Percentiles rank a stretch among this genome's conserved stretches.
These are phyloP conservation scores for Cymbidium sinense DNA, from an alignment of 106 monocot genomes.

Conservation along the genomic window DNA sequence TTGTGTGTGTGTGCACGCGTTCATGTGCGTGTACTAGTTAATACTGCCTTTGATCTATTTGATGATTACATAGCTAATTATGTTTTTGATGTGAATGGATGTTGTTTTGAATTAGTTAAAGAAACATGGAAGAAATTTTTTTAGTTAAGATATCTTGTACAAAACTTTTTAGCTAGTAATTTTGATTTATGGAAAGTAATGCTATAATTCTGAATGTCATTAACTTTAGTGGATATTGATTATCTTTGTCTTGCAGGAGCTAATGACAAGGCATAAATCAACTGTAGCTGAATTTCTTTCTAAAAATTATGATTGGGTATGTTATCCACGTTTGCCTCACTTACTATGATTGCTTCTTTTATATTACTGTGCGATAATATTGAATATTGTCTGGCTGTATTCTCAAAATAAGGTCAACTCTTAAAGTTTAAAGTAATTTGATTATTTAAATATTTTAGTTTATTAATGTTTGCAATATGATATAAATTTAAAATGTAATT, in stretches of 20 bases:
- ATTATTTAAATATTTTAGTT: neutral
- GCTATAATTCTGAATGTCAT: neutral
- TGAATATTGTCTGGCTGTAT: no score
- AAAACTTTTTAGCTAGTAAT: no score
- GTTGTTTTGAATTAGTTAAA: no score
- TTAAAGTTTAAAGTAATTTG: no score
- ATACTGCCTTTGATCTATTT: no score
- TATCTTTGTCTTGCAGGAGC: constrained; percentile 39
- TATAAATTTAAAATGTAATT: neutral
- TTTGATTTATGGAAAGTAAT: neutral
- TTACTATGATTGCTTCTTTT: neutral
- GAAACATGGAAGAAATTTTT: no score
- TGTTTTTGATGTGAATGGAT: no score
- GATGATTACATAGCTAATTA: no score
- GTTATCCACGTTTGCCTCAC: neutral
- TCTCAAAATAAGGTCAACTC: no score
- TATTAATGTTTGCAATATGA: neutral
- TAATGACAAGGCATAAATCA: constrained; percentile 78
- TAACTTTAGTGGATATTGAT: neutral
- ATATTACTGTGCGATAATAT: neutral
- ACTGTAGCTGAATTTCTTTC: constrained; percentile 77
- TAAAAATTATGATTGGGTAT: constrained; percentile 72
- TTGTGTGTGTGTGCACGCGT: no score
- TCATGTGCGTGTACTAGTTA: no score
- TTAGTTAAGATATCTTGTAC: no score